Conservation (phyloP, 352 stramenopile species). For the Globisporangium heterothallicum region DNA sequence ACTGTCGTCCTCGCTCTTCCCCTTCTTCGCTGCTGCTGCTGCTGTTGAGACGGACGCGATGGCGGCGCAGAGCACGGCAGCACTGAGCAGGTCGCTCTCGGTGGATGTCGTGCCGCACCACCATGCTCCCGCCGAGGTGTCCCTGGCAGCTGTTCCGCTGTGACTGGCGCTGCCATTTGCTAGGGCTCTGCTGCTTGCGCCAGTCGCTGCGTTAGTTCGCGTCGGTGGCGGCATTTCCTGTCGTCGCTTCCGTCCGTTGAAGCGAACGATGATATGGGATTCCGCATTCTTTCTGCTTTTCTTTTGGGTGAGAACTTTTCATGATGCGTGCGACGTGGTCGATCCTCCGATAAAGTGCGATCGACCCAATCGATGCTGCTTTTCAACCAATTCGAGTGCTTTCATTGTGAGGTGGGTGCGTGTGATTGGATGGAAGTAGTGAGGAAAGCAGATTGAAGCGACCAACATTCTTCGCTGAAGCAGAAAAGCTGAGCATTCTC, state of each 20-base stretch:
- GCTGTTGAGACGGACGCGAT: conserved; percentile 23
- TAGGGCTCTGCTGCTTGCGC: background rate
- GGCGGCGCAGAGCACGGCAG: conserved; percentile 68
- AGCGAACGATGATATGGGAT: too few species aligned
- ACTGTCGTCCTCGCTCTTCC: conserved; percentile 1
- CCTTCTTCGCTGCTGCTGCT: conserved; percentile 16
- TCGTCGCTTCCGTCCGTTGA: background rate
- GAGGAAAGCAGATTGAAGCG: too few species aligned
- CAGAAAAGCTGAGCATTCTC: too few species aligned
- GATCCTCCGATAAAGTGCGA: too few species aligned
- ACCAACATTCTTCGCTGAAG: too few species aligned
- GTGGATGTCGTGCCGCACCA: conserved; percentile 48
- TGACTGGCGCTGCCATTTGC: background rate
- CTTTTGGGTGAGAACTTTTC: background rate
- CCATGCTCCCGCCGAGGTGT: conserved; percentile 19
- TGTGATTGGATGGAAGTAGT: background rate
- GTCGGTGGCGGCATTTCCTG: background rate
- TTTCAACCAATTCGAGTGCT: background rate
- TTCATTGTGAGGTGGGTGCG: background rate
- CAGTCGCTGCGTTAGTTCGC: background rate
- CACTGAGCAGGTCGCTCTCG: conserved; percentile 70
- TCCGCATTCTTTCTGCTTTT: background rate
- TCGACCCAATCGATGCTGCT: too few species aligned
- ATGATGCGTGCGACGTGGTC: background rate
- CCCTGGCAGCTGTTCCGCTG: conserved; percentile 7